These are phyloP conservation scores for Centella asiatica DNA, from an alignment of 129 eudicot species.

Conservation along the genomic window DNA sequence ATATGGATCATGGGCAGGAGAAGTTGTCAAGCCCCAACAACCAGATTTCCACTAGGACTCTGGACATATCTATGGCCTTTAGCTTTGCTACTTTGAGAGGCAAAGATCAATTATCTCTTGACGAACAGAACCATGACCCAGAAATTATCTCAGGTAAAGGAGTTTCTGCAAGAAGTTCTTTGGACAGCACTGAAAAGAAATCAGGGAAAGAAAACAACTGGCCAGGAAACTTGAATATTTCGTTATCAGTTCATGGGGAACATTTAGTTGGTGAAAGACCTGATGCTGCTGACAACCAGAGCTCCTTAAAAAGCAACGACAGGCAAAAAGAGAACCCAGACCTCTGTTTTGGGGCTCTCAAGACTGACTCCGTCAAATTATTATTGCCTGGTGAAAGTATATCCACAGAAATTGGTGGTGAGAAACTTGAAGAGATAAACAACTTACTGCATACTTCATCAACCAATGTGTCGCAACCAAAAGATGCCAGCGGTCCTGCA, in stretches of 20 bases:
- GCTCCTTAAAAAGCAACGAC: background rate
- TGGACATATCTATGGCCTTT: background rate
- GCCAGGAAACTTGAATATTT: slow-evolving; percentile 6
- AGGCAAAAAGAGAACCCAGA: background rate
- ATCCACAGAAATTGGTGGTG: background rate
- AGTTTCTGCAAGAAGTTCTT: background rate
- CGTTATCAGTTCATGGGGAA: background rate
- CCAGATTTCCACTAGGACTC: background rate
- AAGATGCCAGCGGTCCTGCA: slow-evolving; percentile 11
- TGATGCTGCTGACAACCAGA: background rate
- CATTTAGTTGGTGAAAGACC: background rate
- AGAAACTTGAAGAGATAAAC: slow-evolving; percentile 8
- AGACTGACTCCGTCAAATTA: background rate
- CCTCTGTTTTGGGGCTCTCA: background rate
- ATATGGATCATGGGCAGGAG: background rate
- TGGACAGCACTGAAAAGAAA: background rate
- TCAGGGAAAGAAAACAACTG: background rate
- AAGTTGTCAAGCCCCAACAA: slow-evolving; percentile 1
- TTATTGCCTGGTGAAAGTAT: background rate
- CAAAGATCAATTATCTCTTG: background rate
- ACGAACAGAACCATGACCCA: background rate
- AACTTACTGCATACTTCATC: background rate
- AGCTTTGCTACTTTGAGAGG: background rate
- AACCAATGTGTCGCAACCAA: slow-evolving; percentile 5
- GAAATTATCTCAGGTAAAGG: background rate